Evolutionary conservation across 768 basidiomycete genomes (phyloP).

Genomic region (Mycena epipterygia): DNA sequence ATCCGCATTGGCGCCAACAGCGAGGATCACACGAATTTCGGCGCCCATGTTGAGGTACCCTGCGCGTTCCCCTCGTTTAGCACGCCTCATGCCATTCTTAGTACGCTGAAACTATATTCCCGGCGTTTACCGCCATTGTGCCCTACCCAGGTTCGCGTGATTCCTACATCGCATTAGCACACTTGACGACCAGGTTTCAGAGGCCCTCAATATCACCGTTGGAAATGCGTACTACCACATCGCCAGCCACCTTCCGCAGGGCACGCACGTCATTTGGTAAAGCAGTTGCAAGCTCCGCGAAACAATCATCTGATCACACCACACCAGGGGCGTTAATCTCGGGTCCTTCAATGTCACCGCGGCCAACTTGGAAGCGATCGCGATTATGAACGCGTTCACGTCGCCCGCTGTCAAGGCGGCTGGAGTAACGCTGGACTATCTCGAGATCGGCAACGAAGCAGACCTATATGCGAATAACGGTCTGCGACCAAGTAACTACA

Average conservation of each 20-base stretch:
- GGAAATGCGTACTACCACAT: constrained; percentile 69
- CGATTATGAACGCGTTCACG: constrained; percentile 63
- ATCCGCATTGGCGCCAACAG: constrained; percentile 71
- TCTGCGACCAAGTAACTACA: constrained; percentile 53
- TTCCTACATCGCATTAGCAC: neutral
- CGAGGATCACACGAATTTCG: constrained; percentile 71
- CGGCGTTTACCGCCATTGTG: constrained; percentile 57
- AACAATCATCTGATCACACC: neutral
- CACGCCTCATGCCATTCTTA: constrained; percentile 33
- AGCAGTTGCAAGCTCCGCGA: neutral
- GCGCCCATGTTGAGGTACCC: constrained; percentile 49
- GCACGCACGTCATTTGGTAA: constrained; percentile 69
- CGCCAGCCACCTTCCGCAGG: constrained; percentile 65
- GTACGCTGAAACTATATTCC: constrained; percentile 65
- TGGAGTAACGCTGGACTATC: constrained; percentile 63
- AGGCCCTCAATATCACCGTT: constrained; percentile 71
- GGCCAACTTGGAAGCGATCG: constrained; percentile 59
- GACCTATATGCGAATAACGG: constrained; percentile 67
- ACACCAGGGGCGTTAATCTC: constrained; percentile 67
- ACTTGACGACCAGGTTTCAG: constrained; percentile 36
- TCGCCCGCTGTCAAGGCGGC: constrained; percentile 52
- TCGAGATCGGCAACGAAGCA: constrained; percentile 75
- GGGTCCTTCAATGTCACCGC: constrained; percentile 66
- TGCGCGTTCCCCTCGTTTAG: neutral
- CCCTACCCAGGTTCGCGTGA: constrained; percentile 63